Base-by-base conservation (phyloP, 805 yeast species). In the Sugiyamaella americana region DNA sequence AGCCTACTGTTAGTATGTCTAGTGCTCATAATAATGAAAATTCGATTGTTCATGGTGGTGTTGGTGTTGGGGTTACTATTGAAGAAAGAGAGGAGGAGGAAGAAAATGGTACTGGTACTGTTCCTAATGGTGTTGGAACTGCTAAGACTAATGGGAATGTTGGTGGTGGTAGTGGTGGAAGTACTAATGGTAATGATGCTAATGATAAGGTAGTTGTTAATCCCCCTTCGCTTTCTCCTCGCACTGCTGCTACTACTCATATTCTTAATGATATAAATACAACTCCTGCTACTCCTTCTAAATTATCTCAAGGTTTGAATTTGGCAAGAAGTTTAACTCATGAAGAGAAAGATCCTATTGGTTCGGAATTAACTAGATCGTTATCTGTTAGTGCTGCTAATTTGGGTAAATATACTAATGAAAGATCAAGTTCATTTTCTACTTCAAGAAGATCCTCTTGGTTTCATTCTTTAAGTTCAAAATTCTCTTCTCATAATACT, bases 391-490 rank as follows among this genome's bases (percentile, higher is more conserved):
- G 32, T 13, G 13, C 11, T 13, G 32, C 32, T 8, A 13, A 8
- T 38, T 21, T 38, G 23, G 26, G 41, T 13, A 21, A 8, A 38
- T 38, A 13, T 13, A 6, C 29, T 38, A 11, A 16, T 23, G 26
- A 38, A 5, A 21, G 23, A 38, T 13, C 20, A 11, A 13, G 20
- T 18, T 35, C 37, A 6, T 11, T 21, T 11, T 17, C 20, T 5
- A 35, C n/a, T 35, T 5, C 37, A 6, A 10, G 37, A 11, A 5
- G 37, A 5, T 6, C 10, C 6, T 35, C 37, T 37, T 45, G 46
- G 46, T 40, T 45, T 18, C 48, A 45, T 19, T 13, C n/a, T 17
- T 19, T 45, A 6, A 23, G 47, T 36, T 30, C 47, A 8, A 46
- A 46, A 30, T 36, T 46, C 36, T 19, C 46, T 32, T 37, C 44